Percentiles rank a stretch among this genome's conserved stretches.
Evolutionary conservation across 2,329 filamentous ascomycete species (phyloP).

Genomic region (Verticillium dahliae): DNA sequence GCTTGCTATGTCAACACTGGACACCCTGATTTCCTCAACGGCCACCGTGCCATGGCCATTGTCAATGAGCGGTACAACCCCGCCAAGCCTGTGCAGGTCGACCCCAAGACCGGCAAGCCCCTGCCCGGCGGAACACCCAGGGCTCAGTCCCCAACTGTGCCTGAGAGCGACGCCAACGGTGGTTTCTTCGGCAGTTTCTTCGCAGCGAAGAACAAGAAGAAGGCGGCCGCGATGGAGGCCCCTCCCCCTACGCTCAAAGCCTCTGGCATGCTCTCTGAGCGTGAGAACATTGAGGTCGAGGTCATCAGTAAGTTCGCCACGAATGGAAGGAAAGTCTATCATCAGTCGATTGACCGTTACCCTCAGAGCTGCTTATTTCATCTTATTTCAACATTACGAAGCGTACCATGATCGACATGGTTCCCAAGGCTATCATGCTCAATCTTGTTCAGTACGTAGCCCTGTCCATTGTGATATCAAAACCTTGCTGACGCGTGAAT

Average conservation of each 20-base stretch:
- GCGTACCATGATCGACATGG: conserved; percentile 99
- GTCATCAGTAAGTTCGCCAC: conserved; percentile 71
- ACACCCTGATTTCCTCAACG: conserved; percentile 95
- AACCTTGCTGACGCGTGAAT: not conserved
- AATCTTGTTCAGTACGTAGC: conserved; percentile 81
- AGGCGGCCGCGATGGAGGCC: conserved; percentile 98
- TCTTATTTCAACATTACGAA: conserved; percentile 98
- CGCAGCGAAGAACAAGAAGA: conserved; percentile 99
- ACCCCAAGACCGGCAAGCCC: conserved; percentile 97
- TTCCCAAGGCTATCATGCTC: conserved; percentile 98
- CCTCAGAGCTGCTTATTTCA: conserved; percentile 79
- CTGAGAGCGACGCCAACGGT: conserved; percentile 48
- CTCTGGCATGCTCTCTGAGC: conserved; percentile 86
- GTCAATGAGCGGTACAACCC: conserved; percentile 87
- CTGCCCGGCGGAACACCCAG: conserved; percentile 65
- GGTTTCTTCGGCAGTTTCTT: conserved; percentile 99
- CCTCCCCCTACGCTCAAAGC: conserved; percentile 91
- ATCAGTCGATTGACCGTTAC: not conserved
- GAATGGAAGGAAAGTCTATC: not conserved
- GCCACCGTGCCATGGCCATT: conserved; percentile 95
- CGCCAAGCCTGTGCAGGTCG: conserved; percentile 83
- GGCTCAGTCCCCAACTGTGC: conserved; percentile 67
- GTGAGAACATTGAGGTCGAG: conserved; percentile 92
- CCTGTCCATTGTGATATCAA: not conserved
- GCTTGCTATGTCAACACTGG: conserved; percentile 97